Evolutionary conservation across 2,329 filamentous ascomycete species (phyloP).

Genomic region (Colletotrichum gigasporum): DNA sequence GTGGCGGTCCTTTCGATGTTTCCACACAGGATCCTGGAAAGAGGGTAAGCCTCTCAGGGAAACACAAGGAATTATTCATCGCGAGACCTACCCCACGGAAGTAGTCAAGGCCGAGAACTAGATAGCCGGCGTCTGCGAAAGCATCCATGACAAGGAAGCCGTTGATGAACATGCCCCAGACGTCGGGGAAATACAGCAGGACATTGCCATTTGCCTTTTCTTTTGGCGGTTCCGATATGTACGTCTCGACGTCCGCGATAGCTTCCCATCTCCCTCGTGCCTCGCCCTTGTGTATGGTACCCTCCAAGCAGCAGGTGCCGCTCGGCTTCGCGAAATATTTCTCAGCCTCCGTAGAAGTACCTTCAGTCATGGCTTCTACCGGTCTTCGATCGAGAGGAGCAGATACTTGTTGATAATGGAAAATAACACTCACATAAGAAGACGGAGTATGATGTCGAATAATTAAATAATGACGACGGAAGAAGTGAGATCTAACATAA

Average conservation of each 20-base stretch:
- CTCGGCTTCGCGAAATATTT: not conserved
- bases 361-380: not conserved
- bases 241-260: not conserved
- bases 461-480: no score
- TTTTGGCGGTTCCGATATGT: not conserved
- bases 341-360: fast-evolving
- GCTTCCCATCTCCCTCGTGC: not conserved
- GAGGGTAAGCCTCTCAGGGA: not conserved
- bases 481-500: no score
- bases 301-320: not conserved
- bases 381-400: no score
- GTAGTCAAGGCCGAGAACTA: not conserved
- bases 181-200: not conserved
- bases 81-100: not conserved
- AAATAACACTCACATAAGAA: no score
- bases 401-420: no score
- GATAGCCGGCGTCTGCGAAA: not conserved
- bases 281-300: not conserved
- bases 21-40: conserved; percentile 51
- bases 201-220: not conserved
- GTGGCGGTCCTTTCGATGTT: conserved; percentile 44
- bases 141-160: not conserved
- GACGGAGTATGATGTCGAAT: not conserved
- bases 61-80: no score
- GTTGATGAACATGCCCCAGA: not conserved